A percentile compares a stretch with the other conserved stretches of the same genome.
These are phyloP conservation scores for Leccinum ochraceum DNA, from an alignment of 768 basidiomycete species.

Conservation along the genomic window DNA sequence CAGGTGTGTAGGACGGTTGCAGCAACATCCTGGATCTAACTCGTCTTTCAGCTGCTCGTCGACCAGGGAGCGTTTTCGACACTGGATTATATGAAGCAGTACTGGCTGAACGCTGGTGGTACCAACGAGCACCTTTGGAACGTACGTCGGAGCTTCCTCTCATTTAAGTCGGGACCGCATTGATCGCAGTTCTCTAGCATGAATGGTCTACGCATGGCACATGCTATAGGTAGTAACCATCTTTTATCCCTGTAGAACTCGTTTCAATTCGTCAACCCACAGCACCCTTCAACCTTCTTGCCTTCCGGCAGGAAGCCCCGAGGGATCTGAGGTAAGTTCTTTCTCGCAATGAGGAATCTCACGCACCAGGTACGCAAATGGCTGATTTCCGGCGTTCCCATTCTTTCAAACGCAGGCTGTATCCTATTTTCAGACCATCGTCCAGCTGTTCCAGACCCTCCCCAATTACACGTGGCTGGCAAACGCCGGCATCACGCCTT, in stretches of 20 bases:
- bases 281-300: constrained; percentile 63
- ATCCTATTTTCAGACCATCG: constrained; percentile 58
- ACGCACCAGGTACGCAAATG: not conserved
- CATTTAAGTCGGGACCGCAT: not conserved
- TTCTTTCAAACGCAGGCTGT: constrained; percentile 48
- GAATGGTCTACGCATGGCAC: constrained; percentile 75
- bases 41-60: constrained; percentile 46
- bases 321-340: constrained; percentile 55
- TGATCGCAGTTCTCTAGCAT: constrained; percentile 42
- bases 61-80: constrained; percentile 58
- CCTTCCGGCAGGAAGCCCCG: constrained; percentile 54
- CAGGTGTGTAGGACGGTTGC: constrained; percentile 30
- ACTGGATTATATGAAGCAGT: constrained; percentile 58
- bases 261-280: constrained; percentile 1
- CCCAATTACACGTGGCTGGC: constrained; percentile 76
- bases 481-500: constrained; percentile 75
- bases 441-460: constrained; percentile 61
- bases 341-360: not conserved
- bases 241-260: not conserved
- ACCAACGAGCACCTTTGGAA: constrained; percentile 70
- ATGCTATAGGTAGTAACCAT: constrained; percentile 33
- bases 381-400: not conserved
- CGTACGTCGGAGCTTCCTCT: constrained; percentile 38
- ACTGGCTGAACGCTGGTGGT: constrained; percentile 64
- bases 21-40: not conserved